Evolutionary conservation across 208 protist genomes (phyloP), one percentile per base, ranked within the genome.

Genomic region (Leishmania gerbilli): DNA sequence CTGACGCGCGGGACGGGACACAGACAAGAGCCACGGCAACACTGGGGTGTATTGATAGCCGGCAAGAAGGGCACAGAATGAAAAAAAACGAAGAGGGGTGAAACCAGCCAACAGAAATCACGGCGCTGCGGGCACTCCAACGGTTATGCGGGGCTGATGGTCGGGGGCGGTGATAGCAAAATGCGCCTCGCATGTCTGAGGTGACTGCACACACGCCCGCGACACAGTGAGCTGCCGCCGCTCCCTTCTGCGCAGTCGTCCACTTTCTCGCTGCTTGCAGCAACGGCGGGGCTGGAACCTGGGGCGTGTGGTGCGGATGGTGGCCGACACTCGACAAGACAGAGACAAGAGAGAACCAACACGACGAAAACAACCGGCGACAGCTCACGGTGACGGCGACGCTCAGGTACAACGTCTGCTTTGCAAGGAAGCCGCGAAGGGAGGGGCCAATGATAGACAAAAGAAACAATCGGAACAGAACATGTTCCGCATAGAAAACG

Each of bases 321-420:
- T 62, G 19, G 24, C 6, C 5, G 56, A 62, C 24, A 7, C 45
- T 19, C 74, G 1, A 40, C 64, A 42, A 34, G 34, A 69, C 4
- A 34, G 67, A 81, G 56, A 64, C 34, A 55, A 71, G 71, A 68
- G 6, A 86, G 82, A 86, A 74, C 77, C 8, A 74, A 65, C 47
- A 13, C 31, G 0, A 7, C 11, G 42, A 15, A 1, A 40, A 0
- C 0, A 42, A 24, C 0, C 7, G 19, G 34, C n/a, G 64, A 6
- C 34, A 40, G 3, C 4, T 45, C 64, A 69, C 0, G 27, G 31
- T 45, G 45, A 31, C 37, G 15, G 31, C 3, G 34, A 42, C 27
- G 64, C 56, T 7, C 24, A n/a, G 53, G 6, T 56, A 64, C 17
- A 67, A 24, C 13, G 9, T 69, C 8, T 34, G 51, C 15, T 0